Evolutionary conservation across 495 filamentous ascomycete species (phyloP), one percentile per base, ranked within the genome.

Genomic region (Penicillium pancosmium): DNA sequence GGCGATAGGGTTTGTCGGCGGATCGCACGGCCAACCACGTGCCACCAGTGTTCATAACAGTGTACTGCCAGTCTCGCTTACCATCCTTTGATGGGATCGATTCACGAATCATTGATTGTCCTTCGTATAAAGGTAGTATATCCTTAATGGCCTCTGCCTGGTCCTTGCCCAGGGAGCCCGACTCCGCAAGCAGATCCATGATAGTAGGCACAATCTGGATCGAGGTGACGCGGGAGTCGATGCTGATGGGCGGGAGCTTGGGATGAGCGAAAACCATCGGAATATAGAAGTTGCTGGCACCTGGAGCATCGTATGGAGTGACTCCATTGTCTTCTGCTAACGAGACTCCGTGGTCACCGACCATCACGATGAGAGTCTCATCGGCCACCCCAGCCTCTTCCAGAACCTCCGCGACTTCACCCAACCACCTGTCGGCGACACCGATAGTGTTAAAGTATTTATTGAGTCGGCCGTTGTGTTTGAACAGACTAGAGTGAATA

Each of bases 341-440:
- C n/a, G n/a, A n/a, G n/a, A n/a, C n/a, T n/a, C n/a, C 67, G 50
- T 79, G 77, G 44, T 79, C 77, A 18, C 77, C 77, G 43, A 73
- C 64, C 57, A 78, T 69, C 15, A 79, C 72, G 7, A 79, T 60
- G 36, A 79, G 50, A 16, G 77, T 78, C 59, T 79, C 73, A 36
- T 79, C 61, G n/a, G 73, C 70, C 33, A 75, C 69, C 13, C 69
- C 74, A 2, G 66, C 54, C 33, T 77, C 72, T 47, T 78, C 70
- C 2, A 79, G 55, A 21, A 77, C 52, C 4, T 73, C 56, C 44
- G 75, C 49, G 6, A 74, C 58, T 54, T 71, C 69, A 5, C 59
- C 61, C 35, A 78, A 59, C 77, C 77, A 79, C 16, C 56, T 27
- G 44, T 79, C 76, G 0, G 54, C 65, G 44, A 73, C 74, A 5